Evolutionary conservation across 345 rosid genomes (phyloP), one percentile per base, ranked within the genome.

Genomic region (Odontarrhena argentea): DNA sequence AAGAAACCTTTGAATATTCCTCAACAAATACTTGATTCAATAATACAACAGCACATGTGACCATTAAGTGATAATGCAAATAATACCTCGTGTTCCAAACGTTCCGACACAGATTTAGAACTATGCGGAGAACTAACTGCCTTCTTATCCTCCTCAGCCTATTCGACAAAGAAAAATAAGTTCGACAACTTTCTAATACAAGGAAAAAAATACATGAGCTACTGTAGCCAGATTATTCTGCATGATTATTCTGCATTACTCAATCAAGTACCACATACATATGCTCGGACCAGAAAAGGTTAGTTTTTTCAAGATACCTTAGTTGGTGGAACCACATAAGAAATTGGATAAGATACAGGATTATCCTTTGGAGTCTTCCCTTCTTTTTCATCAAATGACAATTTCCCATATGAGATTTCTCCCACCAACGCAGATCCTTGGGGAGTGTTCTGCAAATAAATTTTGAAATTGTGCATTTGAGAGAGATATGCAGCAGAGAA

Each of bases 401-500:
- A 73, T 68, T 82, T 91, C 57, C 95, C 95, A 63, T 85, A 85
- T 49, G 97, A 91, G 61, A 94, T 80, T 55, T 80, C 79, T 60
- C 99, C 99, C 44, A 82, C 73, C 75, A 94, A 79, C 15, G 88
- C 79, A 68, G 97, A 87, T 69, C 97, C 99, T 66, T 74, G 99
- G 4, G 86, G 78, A 71, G 88, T 75, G 75, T 79, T 83, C 99
- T 94, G 85, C 82, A 84, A 58, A 67, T 41, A 68, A 49, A 73
- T 26, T 43, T 18, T 4, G 26, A n/a, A 58, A 44, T 36, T 22
- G 66, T 59, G 25, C 42, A 66, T 41, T 49, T 50, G 55, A 58
- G 77, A 66, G n/a, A 38, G 40, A 49, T 28, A 51, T 51, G 61
- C 49, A 52, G 25, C 36, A 26, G 35, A 44, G 45, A 11, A 25